Base-by-base conservation (phyloP, 768 basidiomycete species). In the Tylopilus subfusipes region DNA sequence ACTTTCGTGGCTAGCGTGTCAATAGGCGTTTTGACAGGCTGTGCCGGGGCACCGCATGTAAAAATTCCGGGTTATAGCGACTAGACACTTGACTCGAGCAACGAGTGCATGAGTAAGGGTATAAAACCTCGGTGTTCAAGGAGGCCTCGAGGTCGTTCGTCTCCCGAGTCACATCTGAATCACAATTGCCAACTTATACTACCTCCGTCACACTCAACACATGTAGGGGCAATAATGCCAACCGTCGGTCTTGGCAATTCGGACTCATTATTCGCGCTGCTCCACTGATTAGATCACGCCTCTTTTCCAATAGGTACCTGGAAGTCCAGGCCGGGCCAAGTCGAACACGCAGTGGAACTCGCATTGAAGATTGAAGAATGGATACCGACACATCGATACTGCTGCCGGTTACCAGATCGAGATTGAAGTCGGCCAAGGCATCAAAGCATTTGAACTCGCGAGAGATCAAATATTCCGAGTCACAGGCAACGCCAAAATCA, bases 371-470 rank as follows among this genome's bases (percentile, higher is more conserved):
- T 73, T 95, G 59, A 83, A 77, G 65, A 73, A 75, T 42, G 93
- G 91, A 4, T 94, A 93, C 76, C 81, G 63, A 68, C 85, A 78
- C 65, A 83, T 85, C 66, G 86, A 86, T 67, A 88, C 84, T 51
- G 88, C 86, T 11, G 73, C 83, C 21, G 84, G 75, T 7, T 88
- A 89, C 68, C 72, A 72, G 48, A 93, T 93, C 66, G 89, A 94
- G 71, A 73, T 76, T 33, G 89, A 90, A 69, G 93, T 95, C 42
- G 93, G 92, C 14, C 63, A 82, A 50, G 93, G 92, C n/a, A 85
- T 94, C 73, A 84, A 65, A 47, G 76, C 77, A 13, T 87, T 85
- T 22, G 91, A 89, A 12, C 82, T 93, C 16, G 76, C 82, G 6
- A 82, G 93, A 53, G 74, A 75, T 33, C 75, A 84, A 52, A 79